Base-by-base conservation (phyloP, 2,329 filamentous ascomycete genomes). In the Magnaporthiopsis rhizophila region DNA sequence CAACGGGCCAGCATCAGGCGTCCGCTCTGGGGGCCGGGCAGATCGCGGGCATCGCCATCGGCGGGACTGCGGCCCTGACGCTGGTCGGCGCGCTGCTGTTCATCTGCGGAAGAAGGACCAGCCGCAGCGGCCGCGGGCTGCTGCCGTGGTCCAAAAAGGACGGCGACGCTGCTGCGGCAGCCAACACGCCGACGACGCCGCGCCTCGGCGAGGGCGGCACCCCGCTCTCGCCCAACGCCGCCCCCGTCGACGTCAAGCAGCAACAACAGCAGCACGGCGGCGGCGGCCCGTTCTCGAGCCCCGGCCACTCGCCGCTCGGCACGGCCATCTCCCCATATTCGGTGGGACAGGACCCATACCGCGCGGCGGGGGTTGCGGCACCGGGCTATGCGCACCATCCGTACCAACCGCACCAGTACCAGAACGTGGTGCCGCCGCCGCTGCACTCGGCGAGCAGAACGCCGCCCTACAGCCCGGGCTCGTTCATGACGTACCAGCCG, bases 1-100 rank as follows among this genome's bases (percentile, higher is more conserved):
- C 32, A 58, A 60, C 45, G 38, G 62, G 65, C 63, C 66, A 65
- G 71, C 70, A 8, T 64, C 72, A n/a, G 45, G 45, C 45, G n/a
- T 3, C 45, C 21, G 45, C 45, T 2, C 58, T 0, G 84, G 84
- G 4, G 82, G 81, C 2, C 45, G 45, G 45, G 45, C 45, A 53
- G 45, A 87, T 88, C 34, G 85, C 83, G 0, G 86, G 86, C 5
- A 86, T 89, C 36, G 79, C 77, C 0, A 76, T 89, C 50, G 84
- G 85, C 30, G 73, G 72, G 1, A 75, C 80, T 0, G 81, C 78
- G 1, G 74, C 81, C 2, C 63, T 83, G 4, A 66, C 78, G 24
- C 67, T 80, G 0, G 79, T 77, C 12, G 75, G 79, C 11, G 75
- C 72, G 0, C 69, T 86, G 7, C 68, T 86, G 62, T 83, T 81